phyloP scores from a whole-genome alignment of 176 grass and related monocot species.

The Oryza rufipogon region DNA sequence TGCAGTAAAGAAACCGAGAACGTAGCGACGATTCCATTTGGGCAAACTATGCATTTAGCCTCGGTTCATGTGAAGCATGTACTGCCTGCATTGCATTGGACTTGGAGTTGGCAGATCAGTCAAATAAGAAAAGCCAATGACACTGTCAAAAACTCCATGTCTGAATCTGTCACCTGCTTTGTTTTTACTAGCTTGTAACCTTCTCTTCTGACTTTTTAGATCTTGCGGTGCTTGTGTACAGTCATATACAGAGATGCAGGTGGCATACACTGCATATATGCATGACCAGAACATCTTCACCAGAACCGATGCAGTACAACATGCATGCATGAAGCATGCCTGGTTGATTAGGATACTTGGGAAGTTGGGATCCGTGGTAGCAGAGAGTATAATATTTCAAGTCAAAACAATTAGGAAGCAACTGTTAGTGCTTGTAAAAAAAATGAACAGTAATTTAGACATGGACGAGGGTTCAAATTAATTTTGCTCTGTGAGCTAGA shows the following conservation, averaged over 20 bases:
- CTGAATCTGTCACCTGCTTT: constrained; percentile 36
- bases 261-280: neutral
- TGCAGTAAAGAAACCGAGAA: constrained; percentile 15
- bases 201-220: constrained; percentile 51
- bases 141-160: neutral
- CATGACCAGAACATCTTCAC: constrained; percentile 34
- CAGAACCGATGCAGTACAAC: constrained; percentile 32
- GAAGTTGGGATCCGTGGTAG: constrained; percentile 19
- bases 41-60: constrained; percentile 34
- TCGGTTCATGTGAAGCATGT: constrained; percentile 32
- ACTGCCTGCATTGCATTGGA: constrained; percentile 22
- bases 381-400: neutral
- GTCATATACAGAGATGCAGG: neutral
- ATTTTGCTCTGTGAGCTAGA: neutral
- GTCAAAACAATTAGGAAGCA: neutral
- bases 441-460: neutral
- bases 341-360: neutral
- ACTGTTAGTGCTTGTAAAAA: neutral
- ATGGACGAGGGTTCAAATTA: neutral
- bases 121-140: constrained; percentile 51
- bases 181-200: constrained; percentile 55
- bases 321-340: constrained; percentile 11
- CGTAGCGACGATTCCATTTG: constrained; percentile 49
- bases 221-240: neutral
- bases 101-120: constrained; percentile 25